A percentile compares a stretch with the other conserved stretches of the same genome.
phyloP scores from a whole-genome alignment of 2,329 filamentous ascomycete genomes.

The Dryadomyces quercivorus region DNA sequence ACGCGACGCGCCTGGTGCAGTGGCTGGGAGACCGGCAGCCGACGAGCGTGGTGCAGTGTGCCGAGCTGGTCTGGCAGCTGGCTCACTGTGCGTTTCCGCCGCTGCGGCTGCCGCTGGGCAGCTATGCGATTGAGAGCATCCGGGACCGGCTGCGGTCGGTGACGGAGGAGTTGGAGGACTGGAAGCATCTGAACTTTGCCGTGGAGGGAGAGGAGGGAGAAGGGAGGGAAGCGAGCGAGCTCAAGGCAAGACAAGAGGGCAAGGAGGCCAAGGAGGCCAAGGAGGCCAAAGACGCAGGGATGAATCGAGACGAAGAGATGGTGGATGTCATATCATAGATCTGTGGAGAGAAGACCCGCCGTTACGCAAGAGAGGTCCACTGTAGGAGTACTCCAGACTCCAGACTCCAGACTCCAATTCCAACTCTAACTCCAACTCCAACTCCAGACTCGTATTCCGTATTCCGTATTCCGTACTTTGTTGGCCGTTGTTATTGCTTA shows the following conservation, averaged over 20 bases:
- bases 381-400: background rate
- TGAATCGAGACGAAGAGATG: constrained; percentile 8
- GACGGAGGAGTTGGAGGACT: constrained; percentile 89
- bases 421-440: no score
- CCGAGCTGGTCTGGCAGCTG: constrained; percentile 87
- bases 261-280: constrained; percentile 2
- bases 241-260: constrained; percentile 18
- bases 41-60: constrained; percentile 83
- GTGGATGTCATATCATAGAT: constrained; percentile 1
- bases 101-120: constrained; percentile 72
- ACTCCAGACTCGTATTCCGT: no score
- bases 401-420: no score
- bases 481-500: background rate
- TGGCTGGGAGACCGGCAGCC: constrained; percentile 91
- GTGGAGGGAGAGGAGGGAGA: constrained; percentile 23
- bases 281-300: background rate
- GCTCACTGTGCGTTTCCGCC: constrained; percentile 94
- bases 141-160: constrained; percentile 79
- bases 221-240: constrained; percentile 16
- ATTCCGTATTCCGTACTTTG: no score
- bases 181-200: constrained; percentile 73
- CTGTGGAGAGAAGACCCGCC: no score
- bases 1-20: constrained; percentile 82
- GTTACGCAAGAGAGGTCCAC: constrained; percentile 2
- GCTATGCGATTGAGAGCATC: constrained; percentile 92